These are phyloP conservation scores for Boletus rubescentipes DNA, from an alignment of 768 basidiomycete species.

Conservation along the genomic window DNA sequence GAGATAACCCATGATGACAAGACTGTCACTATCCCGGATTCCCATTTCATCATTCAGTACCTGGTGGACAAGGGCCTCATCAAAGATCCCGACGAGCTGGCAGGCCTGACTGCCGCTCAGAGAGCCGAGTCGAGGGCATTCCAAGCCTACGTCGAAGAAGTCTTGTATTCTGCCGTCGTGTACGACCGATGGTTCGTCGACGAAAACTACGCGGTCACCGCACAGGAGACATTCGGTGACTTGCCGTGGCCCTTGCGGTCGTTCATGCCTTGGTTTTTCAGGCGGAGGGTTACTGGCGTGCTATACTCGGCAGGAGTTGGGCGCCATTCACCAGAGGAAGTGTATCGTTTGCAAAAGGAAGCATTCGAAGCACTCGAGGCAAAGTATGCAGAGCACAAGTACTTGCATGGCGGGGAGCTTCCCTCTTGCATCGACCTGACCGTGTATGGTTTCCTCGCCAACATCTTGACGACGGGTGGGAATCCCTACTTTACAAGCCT, in stretches of 20 bases:
- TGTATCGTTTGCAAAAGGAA: slow-evolving; percentile 30
- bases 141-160: slow-evolving; percentile 33
- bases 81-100: slow-evolving; percentile 29
- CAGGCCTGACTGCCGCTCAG: slow-evolving; percentile 26
- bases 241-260: slow-evolving; percentile 19
- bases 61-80: slow-evolving; percentile 26
- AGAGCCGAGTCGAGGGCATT: slow-evolving; percentile 35
- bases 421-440: slow-evolving; percentile 32
- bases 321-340: slow-evolving; percentile 34
- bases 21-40: slow-evolving; percentile 27
- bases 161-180: slow-evolving; percentile 29
- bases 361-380: slow-evolving; percentile 30
- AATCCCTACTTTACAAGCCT: slow-evolving; percentile 30
- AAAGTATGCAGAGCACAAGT: slow-evolving; percentile 25
- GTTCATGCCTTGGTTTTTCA: slow-evolving; percentile 24
- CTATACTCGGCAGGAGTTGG: slow-evolving; percentile 29
- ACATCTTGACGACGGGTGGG: slow-evolving; percentile 16
- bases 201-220: slow-evolving; percentile 22
- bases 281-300: slow-evolving; percentile 14
- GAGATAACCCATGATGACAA: slow-evolving; percentile 27
- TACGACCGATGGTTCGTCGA: slow-evolving; percentile 33
- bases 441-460: slow-evolving; percentile 33
- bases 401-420: slow-evolving; percentile 26
- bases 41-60: slow-evolving; percentile 35
- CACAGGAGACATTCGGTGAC: slow-evolving; percentile 15